Evolutionary conservation across 257 asterid species (phyloP).

Genomic region (Solanum clarkiae): DNA sequence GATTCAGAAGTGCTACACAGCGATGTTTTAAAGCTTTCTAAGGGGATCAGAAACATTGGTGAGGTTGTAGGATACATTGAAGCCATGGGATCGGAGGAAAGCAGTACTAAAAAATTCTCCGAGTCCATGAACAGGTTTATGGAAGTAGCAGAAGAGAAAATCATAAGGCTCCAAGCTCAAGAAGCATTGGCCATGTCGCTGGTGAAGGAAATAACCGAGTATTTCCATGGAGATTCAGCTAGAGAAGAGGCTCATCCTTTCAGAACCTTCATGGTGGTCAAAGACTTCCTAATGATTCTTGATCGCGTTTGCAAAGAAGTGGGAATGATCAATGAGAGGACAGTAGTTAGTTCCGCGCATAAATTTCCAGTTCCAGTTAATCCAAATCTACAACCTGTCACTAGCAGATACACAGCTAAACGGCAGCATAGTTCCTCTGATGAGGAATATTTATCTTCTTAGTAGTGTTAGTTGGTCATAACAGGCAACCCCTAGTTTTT

Average conservation of each 20-base stretch:
- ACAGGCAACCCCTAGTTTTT: neutral
- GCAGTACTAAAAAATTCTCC: slow-evolving; percentile 4
- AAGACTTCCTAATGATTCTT: slow-evolving; percentile 12
- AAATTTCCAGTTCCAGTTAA: slow-evolving; percentile 20
- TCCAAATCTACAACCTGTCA: slow-evolving; percentile 14
- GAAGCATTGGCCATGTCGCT: slow-evolving; percentile 14
- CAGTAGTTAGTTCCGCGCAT: slow-evolving; percentile 1
- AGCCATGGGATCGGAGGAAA: neutral
- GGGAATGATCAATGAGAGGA: slow-evolving; percentile 10
- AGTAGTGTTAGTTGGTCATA: neutral
- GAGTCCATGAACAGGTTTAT: slow-evolving; percentile 14
- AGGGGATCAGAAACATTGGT: slow-evolving; percentile 1
- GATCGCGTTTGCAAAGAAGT: slow-evolving; percentile 18
- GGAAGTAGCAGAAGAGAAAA: slow-evolving; percentile 15
- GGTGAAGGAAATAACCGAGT: slow-evolving; percentile 22
- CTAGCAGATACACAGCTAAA: neutral
- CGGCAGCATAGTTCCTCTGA: slow-evolving; percentile 8
- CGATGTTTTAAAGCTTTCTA: slow-evolving; percentile 9
- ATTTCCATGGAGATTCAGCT: slow-evolving; percentile 21
- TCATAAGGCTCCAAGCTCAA: slow-evolving; percentile 12
- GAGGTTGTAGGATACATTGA: slow-evolving; percentile 5
- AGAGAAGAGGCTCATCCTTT: slow-evolving; percentile 19
- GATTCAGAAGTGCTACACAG: slow-evolving; percentile 17
- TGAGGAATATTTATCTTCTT: slow-evolving; percentile 1
- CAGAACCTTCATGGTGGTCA: slow-evolving; percentile 17